These are phyloP conservation scores for Carex scoparia DNA, from an alignment of 176 grass and related monocot genomes.

Conservation along the genomic window DNA sequence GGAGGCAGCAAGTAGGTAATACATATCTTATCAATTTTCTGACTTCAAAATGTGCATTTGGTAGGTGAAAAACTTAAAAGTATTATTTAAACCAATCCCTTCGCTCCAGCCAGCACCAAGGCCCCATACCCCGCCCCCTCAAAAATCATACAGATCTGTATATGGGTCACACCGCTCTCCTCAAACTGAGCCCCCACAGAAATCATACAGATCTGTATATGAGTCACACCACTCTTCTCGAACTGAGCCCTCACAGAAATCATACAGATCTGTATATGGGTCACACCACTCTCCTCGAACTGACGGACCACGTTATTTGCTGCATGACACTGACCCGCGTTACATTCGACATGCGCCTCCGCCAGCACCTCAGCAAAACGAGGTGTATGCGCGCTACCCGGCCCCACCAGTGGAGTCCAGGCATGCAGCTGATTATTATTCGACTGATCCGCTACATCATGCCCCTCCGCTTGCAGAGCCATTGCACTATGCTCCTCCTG, in stretches of 20 bases:
- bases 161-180: too few species aligned
- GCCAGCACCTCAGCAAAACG: background rate
- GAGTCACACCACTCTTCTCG: too few species aligned
- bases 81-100: conserved; percentile 4
- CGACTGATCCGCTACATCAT: background rate
- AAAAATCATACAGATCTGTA: background rate
- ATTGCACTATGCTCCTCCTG: background rate
- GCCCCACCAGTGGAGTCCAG: background rate
- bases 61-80: conserved; percentile 17
- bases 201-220: too few species aligned
- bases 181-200: too few species aligned
- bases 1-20: background rate
- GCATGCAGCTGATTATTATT: background rate
- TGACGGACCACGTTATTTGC: background rate
- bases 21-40: background rate
- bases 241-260: too few species aligned
- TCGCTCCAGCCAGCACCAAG: background rate
- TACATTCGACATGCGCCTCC: background rate
- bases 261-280: background rate
- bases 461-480: background rate
- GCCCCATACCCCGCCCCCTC: background rate
- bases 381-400: background rate
- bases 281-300: background rate
- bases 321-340: background rate
- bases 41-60: background rate